Evolutionary conservation across 2,329 filamentous ascomycete species (phyloP), one percentile per base, ranked within the genome.

Genomic region (Claviceps sp.): DNA sequence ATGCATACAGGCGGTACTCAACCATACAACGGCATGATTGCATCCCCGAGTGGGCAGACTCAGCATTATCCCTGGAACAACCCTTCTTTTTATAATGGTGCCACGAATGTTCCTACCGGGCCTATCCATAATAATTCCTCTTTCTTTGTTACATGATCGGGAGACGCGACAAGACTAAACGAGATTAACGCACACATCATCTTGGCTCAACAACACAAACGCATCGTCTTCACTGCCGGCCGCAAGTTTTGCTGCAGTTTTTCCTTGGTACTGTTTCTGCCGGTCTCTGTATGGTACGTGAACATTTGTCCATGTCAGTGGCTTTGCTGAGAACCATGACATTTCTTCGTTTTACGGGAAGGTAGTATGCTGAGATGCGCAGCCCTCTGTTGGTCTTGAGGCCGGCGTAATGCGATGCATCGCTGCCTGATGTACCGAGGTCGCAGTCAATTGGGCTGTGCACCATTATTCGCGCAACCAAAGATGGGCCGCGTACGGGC

Each of bases 91-190:
- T 56, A 57, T 42, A 60, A 56, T 42, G 54, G 58, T 14, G 58
- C 59, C 30, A 52, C 60, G 18, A 55, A 55, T 24, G 56, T 56
- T 36, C 53, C 56, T 6, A 61, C 57, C 18, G 55, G 47, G 6
- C 51, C 49, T 49, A 34, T 53, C 3, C 54, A 57, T 49, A 50
- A 58, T 11, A 54, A 60, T 16, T 49, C 59, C n/a, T 59, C 53
- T 43, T 64, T 61, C 44, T 55, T 64, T 26, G 60, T 63, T 63
- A 67, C 49, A 67, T 67, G 65, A 63, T 67, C 59, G 64, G 65
- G 9, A 58, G 62, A 47, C 67, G 59, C 55, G n/a, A 18, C 22
- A 16, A 14, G 22, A 30, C 16, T 42, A 18, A 18, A 20, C 18
- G 40, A 20, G 6, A 18, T 40, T 1, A n/a, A 42, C 40, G 40